These are phyloP conservation scores for Aegilops tauschii DNA, from an alignment of 176 grass and related monocot genomes.

Conservation along the genomic window DNA sequence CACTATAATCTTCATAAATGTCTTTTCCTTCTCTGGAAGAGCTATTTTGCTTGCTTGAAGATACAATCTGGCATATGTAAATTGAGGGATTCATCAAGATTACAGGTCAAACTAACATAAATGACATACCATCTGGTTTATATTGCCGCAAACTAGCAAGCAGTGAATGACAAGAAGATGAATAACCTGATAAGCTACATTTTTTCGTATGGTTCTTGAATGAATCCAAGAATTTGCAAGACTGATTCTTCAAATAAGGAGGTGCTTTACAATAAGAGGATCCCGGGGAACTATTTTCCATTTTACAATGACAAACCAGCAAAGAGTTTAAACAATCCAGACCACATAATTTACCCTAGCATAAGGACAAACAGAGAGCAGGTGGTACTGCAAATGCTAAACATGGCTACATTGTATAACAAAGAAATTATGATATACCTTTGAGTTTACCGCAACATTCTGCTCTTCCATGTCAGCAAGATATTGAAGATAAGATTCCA, in stretches of 20 bases:
- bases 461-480: constrained; percentile 34
- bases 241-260: not conserved
- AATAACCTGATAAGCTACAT: not conserved
- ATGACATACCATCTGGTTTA: not conserved
- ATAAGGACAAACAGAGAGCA: not conserved
- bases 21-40: constrained; percentile 11
- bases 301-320: not conserved
- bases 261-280: not conserved
- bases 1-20: constrained; percentile 6
- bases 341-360: not conserved
- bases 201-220: not conserved
- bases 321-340: not conserved
- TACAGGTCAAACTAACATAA: not conserved
- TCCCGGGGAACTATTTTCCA: not conserved
- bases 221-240: not conserved
- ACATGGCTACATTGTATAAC: not conserved
- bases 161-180: not conserved
- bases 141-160: not conserved
- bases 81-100: constrained; percentile 17
- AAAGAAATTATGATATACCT: constrained; percentile 32
- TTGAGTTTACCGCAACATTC: not conserved
- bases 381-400: not conserved
- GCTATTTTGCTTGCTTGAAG: constrained; percentile 10
- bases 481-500: constrained; percentile 27
- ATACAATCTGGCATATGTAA: constrained; percentile 16